Conservation (phyloP, 73 alveolate species). For the Paramecium sonneborni region DNA sequence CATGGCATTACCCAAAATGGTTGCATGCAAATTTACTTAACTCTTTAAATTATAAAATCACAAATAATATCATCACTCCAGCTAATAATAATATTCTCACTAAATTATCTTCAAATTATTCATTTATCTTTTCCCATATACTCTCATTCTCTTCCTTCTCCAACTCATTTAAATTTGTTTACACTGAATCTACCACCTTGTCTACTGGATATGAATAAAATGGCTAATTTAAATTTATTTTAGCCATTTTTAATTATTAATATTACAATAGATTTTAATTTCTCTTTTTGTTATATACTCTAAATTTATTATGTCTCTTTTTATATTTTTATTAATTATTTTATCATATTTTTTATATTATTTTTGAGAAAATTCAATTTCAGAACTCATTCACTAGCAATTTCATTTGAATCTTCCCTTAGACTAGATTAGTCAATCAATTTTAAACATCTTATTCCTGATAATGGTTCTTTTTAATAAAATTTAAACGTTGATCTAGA, state of each 20-base stretch:
- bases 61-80: conserved; percentile 91
- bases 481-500: background rate
- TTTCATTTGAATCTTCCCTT: background rate
- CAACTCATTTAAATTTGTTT: conserved; percentile 72
- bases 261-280: background rate
- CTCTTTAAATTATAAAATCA: conserved; percentile 62
- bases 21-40: conserved; percentile 52
- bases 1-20: conserved; percentile 92
- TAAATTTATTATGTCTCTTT: background rate
- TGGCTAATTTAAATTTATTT: background rate
- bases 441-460: background rate
- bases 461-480: background rate
- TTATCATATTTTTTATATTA: background rate
- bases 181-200: background rate
- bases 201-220: background rate
- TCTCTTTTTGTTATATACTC: background rate
- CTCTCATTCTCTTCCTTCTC: conserved; percentile 88
- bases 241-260: background rate
- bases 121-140: conserved; percentile 89
- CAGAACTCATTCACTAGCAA: background rate
- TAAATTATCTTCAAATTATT: conserved; percentile 89
- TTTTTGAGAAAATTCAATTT: background rate
- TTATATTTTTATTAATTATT: background rate
- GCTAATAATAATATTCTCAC: conserved; percentile 93
- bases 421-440: background rate